Percentiles rank a stretch among this genome's conserved stretches.
Evolutionary conservation across 768 basidiomycete species (phyloP).

Genomic region (Amanita inopinata): DNA sequence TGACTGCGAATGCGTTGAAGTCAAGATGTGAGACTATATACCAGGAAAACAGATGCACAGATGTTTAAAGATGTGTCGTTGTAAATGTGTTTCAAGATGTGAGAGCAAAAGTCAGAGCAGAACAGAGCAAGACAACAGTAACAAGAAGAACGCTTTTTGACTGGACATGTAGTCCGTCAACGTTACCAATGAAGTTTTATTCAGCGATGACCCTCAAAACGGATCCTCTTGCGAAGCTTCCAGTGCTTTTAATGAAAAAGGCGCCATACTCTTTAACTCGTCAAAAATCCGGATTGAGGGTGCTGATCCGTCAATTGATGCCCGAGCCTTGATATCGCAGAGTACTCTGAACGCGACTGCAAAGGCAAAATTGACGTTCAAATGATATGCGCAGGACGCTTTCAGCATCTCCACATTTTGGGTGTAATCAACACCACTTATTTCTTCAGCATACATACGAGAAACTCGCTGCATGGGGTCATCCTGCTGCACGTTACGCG

Average conservation of each 20-base stretch:
- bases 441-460: constrained; percentile 20
- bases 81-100: no score
- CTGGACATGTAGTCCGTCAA: no score
- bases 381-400: constrained; percentile 45
- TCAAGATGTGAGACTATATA: no score
- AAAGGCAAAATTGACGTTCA: constrained; percentile 35
- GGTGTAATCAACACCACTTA: constrained; percentile 18
- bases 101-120: no score
- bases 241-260: constrained; percentile 20
- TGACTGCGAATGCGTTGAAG: no score
- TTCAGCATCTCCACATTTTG: constrained; percentile 35
- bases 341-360: constrained; percentile 42
- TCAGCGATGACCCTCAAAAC: no score
- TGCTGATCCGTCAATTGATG: constrained; percentile 24
- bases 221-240: background rate
- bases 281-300: constrained; percentile 28
- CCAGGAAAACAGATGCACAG: no score
- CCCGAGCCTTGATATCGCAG: constrained; percentile 45
- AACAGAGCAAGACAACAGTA: no score
- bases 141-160: no score
- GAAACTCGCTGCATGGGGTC: constrained; percentile 19
- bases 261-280: constrained; percentile 26
- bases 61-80: no score
- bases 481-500: constrained; percentile 15
- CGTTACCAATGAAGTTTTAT: no score